Percentiles rank a stretch among this genome's conserved stretches.
Conservation (phyloP, 2,329 filamentous ascomycete genomes). For the Penicillium sp. region DNA sequence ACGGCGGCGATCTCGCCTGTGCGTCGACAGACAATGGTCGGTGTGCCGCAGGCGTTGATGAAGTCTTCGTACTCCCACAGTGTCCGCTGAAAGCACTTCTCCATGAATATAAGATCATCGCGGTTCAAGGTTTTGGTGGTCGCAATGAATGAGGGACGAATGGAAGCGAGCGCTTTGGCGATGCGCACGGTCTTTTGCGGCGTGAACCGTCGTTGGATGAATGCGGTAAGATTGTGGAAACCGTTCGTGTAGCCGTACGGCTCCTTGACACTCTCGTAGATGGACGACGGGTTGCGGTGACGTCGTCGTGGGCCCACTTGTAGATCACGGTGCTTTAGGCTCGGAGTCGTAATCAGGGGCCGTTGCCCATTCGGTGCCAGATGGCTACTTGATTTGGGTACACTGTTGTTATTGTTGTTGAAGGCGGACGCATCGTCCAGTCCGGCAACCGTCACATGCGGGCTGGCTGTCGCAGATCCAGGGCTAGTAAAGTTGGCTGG, state of each 20-base stretch:
- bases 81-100: conserved; percentile 92
- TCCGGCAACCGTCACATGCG: conserved; percentile 47
- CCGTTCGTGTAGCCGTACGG: conserved; percentile 89
- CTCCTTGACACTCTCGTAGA: conserved; percentile 87
- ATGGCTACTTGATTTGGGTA: conserved; percentile 33
- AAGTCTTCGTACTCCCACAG: conserved; percentile 93
- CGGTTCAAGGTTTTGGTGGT: conserved; percentile 86
- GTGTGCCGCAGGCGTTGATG: conserved; percentile 83
- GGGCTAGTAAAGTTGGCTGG: conserved; percentile 61
- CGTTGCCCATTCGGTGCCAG: conserved; percentile 36
- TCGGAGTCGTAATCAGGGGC: conserved; percentile 48
- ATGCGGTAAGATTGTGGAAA: conserved; percentile 84
- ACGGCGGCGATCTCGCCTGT: conserved; percentile 94
- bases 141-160: conserved; percentile 89
- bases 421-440: conserved; percentile 45
- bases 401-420: conserved; percentile 32
- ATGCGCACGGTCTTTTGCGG: conserved; percentile 78
- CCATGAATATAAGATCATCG: conserved; percentile 94
- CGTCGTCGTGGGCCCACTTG: conserved; percentile 51
- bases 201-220: conserved; percentile 77
- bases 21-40: conserved; percentile 86
- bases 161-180: conserved; percentile 82
- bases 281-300: conserved; percentile 74
- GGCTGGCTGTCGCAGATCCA: conserved; percentile 61
- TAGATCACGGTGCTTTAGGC: conserved; percentile 47